Base-by-base conservation (phyloP, 176 grass and related monocot genomes). In the Carex scoparia region DNA sequence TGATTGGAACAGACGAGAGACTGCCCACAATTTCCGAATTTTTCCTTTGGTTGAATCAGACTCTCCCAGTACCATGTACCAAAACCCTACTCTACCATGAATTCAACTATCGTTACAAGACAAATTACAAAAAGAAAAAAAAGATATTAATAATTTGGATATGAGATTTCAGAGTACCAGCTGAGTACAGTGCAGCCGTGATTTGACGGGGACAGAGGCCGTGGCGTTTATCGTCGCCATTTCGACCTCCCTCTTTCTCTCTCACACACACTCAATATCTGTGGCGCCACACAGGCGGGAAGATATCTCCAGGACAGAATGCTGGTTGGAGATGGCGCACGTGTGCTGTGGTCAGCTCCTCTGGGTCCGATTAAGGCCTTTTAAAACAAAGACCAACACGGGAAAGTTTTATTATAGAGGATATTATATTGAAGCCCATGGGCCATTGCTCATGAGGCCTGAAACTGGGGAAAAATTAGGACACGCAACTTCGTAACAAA, bases 251-350 rank as follows among this genome's bases (percentile, higher is more conserved):
- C 61, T 27, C 44, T 51, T 42, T 19, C 14, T 19, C 18, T 0
- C 69, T n/a, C 15, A 9, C 38, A 9, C 40, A 10, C 49, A 30
- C 72, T 48, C 12, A 60, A 62, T 65, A 40, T 27, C 60, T 82
- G 80, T 82, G 60, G 33, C 80, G 38, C 80, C 80, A 82, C 72
- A 35, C 80, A 82, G 60, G 59, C 80, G 80, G 80, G 80, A 82
- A 23, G 80, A 82, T 82, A 82, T 65, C 80, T 65, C 15, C 7
- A 60, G 30, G 28, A 16, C 10, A 28, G 40, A 69, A 8, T 2
- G 16, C 42, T 65, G 59, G 55, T 63, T 82, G 58, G 27, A 49
- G 18, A 63, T 19, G 37, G 44, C 5, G 44, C n/a, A 75, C 71
- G 44, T 13, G 42, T 23, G 54, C n/a, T 7, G 1, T 55, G 71